Base-by-base conservation (phyloP, 2,329 filamentous ascomycete genomes). In the Claviceps humidiphila region DNA sequence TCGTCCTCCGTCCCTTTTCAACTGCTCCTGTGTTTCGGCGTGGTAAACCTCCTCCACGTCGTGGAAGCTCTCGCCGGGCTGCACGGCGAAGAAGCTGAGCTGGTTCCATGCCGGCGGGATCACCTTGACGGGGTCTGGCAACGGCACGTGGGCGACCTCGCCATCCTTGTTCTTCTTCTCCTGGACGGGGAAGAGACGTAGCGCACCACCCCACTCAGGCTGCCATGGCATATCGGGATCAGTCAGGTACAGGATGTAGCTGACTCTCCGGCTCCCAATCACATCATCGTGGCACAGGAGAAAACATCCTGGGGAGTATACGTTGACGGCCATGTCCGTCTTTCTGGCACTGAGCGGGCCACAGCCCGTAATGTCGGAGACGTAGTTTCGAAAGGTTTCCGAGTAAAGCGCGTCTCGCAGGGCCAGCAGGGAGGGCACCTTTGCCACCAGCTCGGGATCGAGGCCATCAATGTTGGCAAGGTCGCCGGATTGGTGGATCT, bases 251-350 rank as follows among this genome's bases (percentile, higher is more conserved):
- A 98, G 75, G 59, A 98, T 98, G 68, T 96, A 98, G 75, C 90
- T 96, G 62, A 98, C 84, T 58, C 90, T 84, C 55, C 93, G 80
- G 63, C 86, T 95, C n/a, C 93, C 93, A 67, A 98, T 98, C 55
- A 98, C 93, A 70, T 98, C 93, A 74, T 98, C 93, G 64, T 98
- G 93, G 70, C 93, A 97, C 34, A 98, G 76, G 26, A 98, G 77
- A 67, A 94, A 95, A 65, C 91, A 97, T 42, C 93, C 91, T 5
- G 93, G 91, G 0, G 89, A 96, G 68, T 98, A 98, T 49, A 98
- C 84, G 65, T 98, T 98, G 74, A 98, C 95, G 54, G 93, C 93
- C 89, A 98, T 95, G 69, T 98, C 93, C 17, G 93, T 97, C 76
- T 97, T 98, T 68, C 80, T 81, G 2, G 90, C 93, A 62, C 89